Conservation (phyloP, 78 protist genomes). For the Blattamonas nauphoetae region DNA sequence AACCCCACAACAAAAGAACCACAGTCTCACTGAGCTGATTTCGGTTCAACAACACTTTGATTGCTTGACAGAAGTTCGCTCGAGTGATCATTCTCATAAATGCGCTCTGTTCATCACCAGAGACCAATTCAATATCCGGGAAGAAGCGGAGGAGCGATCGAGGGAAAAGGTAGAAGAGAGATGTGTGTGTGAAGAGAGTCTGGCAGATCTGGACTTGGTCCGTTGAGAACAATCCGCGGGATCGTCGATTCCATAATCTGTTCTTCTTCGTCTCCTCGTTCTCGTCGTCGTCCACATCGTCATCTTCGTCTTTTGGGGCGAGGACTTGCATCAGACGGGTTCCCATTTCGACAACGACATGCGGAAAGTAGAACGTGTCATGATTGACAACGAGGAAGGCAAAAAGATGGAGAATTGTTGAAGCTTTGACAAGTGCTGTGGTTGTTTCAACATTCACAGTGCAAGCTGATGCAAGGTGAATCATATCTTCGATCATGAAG, state of each 20-base stretch:
- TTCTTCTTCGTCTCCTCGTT: background rate
- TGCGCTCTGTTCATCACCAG: background rate
- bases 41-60: background rate
- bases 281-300: background rate
- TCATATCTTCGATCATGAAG: background rate
- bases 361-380: background rate
- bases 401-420: background rate
- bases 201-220: background rate
- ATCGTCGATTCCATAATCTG: no score
- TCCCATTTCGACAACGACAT: background rate
- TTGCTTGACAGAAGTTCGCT: background rate
- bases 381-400: background rate
- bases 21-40: background rate
- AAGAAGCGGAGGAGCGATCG: background rate
- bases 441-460: background rate
- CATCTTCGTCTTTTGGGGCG: background rate
- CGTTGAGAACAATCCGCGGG: background rate
- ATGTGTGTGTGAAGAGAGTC: background rate
- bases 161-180: background rate
- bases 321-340: background rate
- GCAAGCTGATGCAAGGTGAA: background rate
- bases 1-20: no score
- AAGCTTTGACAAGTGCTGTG: background rate
- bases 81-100: background rate
- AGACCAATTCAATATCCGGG: background rate